Conservation (phyloP, 257 asterid species). For the Paulownia fortunei region DNA sequence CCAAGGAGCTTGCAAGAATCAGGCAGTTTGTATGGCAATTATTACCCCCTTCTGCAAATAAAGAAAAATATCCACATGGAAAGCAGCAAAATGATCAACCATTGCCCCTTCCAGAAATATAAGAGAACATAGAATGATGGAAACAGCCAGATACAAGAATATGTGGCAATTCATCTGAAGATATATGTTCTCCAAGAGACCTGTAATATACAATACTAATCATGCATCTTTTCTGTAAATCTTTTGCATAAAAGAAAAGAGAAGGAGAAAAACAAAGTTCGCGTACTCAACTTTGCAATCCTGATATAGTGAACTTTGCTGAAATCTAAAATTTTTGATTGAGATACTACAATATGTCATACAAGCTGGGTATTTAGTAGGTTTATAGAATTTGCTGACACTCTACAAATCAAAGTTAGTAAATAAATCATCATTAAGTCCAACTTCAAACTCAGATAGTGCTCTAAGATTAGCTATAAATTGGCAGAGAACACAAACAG, state of each 20-base stretch:
- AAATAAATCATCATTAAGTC: constrained; percentile 1
- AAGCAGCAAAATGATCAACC: constrained; percentile 4
- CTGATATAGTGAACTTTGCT: constrained; percentile 8
- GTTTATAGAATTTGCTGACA: not conserved
- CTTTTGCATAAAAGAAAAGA: not conserved
- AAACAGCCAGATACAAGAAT: constrained; percentile 15
- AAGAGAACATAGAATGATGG: not conserved
- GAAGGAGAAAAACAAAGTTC: not conserved
- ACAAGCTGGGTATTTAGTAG: not conserved
- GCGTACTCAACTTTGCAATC: not conserved
- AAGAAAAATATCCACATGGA: not conserved
- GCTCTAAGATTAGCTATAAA: not conserved
- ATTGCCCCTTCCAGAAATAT: not conserved
- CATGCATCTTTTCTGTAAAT: not conserved
- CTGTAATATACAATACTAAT: not conserved
- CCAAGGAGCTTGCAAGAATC: constrained; percentile 21
- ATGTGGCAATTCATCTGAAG: not conserved
- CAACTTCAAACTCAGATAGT: not conserved
- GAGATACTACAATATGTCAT: not conserved
- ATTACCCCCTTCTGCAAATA: not conserved
- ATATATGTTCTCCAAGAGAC: constrained; percentile 13
- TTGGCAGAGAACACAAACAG: constrained; percentile 24
- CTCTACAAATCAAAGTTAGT: constrained; percentile 5
- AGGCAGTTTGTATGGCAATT: not conserved
- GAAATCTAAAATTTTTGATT: not conserved